Conservation (phyloP, 768 basidiomycete genomes). For the Lactifluus volemus region DNA sequence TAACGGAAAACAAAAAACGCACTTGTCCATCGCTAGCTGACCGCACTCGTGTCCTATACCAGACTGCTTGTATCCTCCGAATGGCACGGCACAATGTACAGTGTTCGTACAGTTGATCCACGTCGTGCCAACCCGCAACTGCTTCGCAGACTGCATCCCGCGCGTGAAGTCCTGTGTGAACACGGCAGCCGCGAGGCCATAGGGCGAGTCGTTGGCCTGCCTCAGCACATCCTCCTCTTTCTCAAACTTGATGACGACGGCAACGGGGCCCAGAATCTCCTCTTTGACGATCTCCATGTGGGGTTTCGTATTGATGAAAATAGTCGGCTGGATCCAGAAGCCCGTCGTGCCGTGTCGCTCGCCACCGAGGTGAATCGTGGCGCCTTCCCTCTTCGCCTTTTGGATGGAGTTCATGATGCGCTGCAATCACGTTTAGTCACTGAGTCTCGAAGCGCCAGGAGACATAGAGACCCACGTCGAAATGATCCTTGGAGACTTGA, state of each 20-base stretch:
- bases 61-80: constrained; percentile 63
- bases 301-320: constrained; percentile 47
- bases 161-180: constrained; percentile 75
- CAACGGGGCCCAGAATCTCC: constrained; percentile 66
- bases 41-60: constrained; percentile 62
- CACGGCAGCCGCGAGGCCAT: constrained; percentile 83
- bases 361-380: constrained; percentile 50
- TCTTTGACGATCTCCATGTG: constrained; percentile 51
- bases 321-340: constrained; percentile 54
- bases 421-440: constrained; percentile 23
- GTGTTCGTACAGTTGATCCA: constrained; percentile 47
- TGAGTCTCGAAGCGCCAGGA: background rate
- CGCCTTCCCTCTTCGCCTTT: constrained; percentile 49
- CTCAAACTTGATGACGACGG: constrained; percentile 59
- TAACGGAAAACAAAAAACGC: background rate
- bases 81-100: constrained; percentile 42
- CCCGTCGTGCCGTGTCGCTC: constrained; percentile 45
- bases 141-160: constrained; percentile 64
- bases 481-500: constrained; percentile 69
- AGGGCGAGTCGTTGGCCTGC: constrained; percentile 78
- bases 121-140: constrained; percentile 71
- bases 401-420: constrained; percentile 56
- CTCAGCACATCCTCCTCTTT: constrained; percentile 51
- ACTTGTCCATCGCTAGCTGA: constrained; percentile 39
- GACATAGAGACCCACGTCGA: constrained; percentile 40